Percentiles rank a stretch among this genome's conserved stretches.
phyloP scores from a whole-genome alignment of 1,284 basidiomycete species.

The Moesziomyces parantarcticus region DNA sequence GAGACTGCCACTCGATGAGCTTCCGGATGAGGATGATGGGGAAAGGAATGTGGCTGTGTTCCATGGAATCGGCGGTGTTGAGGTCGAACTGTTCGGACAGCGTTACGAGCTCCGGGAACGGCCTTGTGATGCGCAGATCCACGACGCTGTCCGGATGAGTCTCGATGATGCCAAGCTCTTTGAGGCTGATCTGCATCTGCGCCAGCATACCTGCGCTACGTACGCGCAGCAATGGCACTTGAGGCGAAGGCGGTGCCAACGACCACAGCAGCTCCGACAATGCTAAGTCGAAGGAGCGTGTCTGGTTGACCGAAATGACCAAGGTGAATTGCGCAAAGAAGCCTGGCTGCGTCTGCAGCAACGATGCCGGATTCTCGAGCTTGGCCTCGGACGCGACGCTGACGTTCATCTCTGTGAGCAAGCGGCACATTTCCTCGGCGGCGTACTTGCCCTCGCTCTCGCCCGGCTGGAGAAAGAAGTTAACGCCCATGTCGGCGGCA shows the following conservation, averaged over 20 bases:
- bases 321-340: slow-evolving; percentile 77
- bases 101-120: slow-evolving; percentile 76
- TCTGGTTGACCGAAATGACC: slow-evolving; percentile 77
- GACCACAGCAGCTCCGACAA: slow-evolving; percentile 57
- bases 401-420: slow-evolving; percentile 87
- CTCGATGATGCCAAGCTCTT: slow-evolving; percentile 76
- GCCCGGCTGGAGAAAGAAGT: slow-evolving; percentile 86
- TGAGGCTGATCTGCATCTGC: slow-evolving; percentile 54
- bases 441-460: slow-evolving; percentile 81
- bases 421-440: slow-evolving; percentile 81
- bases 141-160: slow-evolving; percentile 82
- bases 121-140: slow-evolving; percentile 82
- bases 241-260: slow-evolving; percentile 34
- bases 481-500: slow-evolving; percentile 86
- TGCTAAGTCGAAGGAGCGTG: slow-evolving; percentile 42
- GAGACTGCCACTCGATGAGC: slow-evolving; percentile 80
- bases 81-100: slow-evolving; percentile 50
- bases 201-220: slow-evolving; percentile 60
- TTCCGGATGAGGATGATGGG: slow-evolving; percentile 74
- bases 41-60: slow-evolving; percentile 61
- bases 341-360: slow-evolving; percentile 73
- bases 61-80: slow-evolving; percentile 51
- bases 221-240: slow-evolving; percentile 56
- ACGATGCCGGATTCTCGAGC: slow-evolving; percentile 66
- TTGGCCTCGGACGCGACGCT: slow-evolving; percentile 80